Evolutionary conservation across 2,329 filamentous ascomycete genomes (phyloP).

Genomic region (Aspergillus pseudoterreus): DNA sequence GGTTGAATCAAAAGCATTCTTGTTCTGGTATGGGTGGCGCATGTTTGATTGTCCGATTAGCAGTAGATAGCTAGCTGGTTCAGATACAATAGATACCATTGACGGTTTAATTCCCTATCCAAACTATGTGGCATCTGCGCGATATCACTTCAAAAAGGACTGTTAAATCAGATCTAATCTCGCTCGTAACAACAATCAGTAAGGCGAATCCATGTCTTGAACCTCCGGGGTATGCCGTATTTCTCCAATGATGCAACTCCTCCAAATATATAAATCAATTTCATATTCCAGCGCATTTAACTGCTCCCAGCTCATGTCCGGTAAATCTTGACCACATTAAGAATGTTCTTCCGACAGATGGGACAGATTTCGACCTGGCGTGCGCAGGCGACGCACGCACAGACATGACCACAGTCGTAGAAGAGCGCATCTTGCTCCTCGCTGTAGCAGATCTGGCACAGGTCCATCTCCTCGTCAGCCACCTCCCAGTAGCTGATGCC

Average conservation of each 20-base stretch:
- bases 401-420: slow-evolving; percentile 61
- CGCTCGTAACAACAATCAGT: neutral
- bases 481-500: slow-evolving; percentile 61
- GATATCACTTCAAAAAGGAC: neutral
- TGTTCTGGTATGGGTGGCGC: slow-evolving; percentile 15
- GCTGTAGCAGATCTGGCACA: slow-evolving; percentile 62
- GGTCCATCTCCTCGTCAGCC: slow-evolving; percentile 57
- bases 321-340: slow-evolving; percentile 57
- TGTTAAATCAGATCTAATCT: neutral
- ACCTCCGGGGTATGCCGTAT: slow-evolving; percentile 17
- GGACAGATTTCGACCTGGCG: slow-evolving; percentile 57
- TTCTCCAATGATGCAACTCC: slow-evolving; percentile 11
- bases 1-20: slow-evolving; percentile 15
- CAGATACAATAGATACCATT: slow-evolving; percentile 13
- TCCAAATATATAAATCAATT: slow-evolving; percentile 6
- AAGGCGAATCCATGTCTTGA: neutral
- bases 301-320: slow-evolving; percentile 21
- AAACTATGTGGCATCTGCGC: too few species aligned
- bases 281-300: neutral
- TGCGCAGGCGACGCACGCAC: slow-evolving; percentile 59
- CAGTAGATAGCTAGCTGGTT: slow-evolving; percentile 6
- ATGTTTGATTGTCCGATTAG: slow-evolving; percentile 3
- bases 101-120: neutral
- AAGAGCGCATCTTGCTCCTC: slow-evolving; percentile 58
- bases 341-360: slow-evolving; percentile 56